Base-by-base conservation (phyloP, 1,284 basidiomycete genomes). In the Paramarasmius palmivorus region DNA sequence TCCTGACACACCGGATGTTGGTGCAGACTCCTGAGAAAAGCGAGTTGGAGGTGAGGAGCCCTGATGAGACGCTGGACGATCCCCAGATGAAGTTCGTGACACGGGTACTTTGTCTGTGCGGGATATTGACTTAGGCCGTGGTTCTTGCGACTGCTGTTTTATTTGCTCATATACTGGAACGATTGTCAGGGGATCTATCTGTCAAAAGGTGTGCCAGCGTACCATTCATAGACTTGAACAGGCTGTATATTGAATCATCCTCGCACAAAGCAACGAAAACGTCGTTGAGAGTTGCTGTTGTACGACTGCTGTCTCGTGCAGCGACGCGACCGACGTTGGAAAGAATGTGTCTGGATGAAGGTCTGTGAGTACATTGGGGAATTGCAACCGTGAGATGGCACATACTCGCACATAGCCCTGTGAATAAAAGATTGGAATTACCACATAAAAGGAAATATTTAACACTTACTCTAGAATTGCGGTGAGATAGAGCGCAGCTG, bases 201-300 rank as follows among this genome's bases (percentile, higher is more conserved):
- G 46, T 15, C 50, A 20, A 19, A 25, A 40, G n/a, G 38, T 22
- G 36, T 26, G 45, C 52, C 50, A 49, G 64, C 75, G 57, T 56
- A 92, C 93, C 88, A 73, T 89, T 83, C 89, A 94, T 90, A n/a
- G 79, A 76, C 72, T 86, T 92, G 73, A 95, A 94, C 59, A 90
- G 76, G 22, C 82, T 80, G 70, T 92, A 95, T 51, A 95, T 83
- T 48, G 85, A 76, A 62, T 90, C 86, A 68, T 95, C 93, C 70
- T 95, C 93, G 59, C 92, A 93, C 25, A 95, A 75, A 0, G 93
- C 92, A 22, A 85, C 79, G 67, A 92, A 94, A 34, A 96, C 73
- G 66, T 95, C 92, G 58, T 92, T 84, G 5, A 85, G 76, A 15
- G 83, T 86, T 17, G 92, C 92, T 6, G 75, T 77, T 4, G 86